These are phyloP conservation scores for Fusarium veterinarium DNA, from an alignment of 2,329 filamentous ascomycete genomes.

Conservation along the genomic window DNA sequence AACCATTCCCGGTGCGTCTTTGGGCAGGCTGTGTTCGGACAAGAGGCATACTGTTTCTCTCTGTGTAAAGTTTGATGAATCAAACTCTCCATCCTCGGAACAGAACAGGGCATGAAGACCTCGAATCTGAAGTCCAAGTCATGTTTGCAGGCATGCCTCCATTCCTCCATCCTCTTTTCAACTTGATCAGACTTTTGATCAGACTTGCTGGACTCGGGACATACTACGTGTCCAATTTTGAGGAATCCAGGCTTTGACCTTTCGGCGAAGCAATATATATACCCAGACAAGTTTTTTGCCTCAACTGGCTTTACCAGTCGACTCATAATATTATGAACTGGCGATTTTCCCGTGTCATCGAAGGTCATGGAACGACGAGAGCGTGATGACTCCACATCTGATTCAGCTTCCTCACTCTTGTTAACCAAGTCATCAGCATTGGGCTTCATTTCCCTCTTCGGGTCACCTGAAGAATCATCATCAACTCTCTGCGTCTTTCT, in stretches of 20 bases:
- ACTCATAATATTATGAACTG: neutral
- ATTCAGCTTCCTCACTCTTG: too few relatives aligned
- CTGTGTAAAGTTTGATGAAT: conserved; percentile 4
- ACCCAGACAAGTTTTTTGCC: neutral
- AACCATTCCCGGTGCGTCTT: conserved; percentile 18
- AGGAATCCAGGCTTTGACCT: conserved; percentile 2
- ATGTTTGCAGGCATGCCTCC: neutral
- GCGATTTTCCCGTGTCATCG: neutral
- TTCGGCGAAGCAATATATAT: conserved; percentile 23
- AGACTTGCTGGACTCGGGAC: neutral
- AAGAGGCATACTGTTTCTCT: neutral
- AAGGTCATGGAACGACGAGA: neutral
- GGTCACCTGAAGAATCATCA: neutral
- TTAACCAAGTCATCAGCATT: neutral
- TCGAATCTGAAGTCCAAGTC: neutral
- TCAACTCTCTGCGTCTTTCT: neutral
- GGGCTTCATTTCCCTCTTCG: neutral
- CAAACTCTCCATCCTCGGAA: neutral
- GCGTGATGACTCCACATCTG: neutral
- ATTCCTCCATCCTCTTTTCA: fast-evolving
- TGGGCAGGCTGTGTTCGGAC: neutral
- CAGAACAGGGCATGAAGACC: neutral
- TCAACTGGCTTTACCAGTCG: neutral
- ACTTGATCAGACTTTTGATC: fast-evolving
- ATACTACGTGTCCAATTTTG: conserved; percentile 4